Base-by-base conservation (phyloP, 371 early-diverging fungal genomes). In the Apophysomyces elegans region DNA sequence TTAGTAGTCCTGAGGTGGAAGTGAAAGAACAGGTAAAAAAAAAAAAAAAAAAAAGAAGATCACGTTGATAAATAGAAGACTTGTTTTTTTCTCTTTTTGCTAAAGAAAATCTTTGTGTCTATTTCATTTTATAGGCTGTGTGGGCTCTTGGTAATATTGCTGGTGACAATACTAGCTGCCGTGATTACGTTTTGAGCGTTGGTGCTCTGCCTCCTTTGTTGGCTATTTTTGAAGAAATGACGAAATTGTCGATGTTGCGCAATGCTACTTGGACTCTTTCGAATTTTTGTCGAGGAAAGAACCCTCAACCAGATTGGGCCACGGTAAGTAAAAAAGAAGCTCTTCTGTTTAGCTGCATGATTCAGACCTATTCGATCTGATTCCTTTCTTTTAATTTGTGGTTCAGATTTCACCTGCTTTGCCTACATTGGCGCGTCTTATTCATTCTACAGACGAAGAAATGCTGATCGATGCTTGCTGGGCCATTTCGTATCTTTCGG, bases 81-180 rank as follows among this genome's bases (percentile, higher is more conserved):
- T 1, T 7, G 39, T 32, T 13, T 39, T 50, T 7, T 7, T 21
- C 21, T 32, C 37, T 11, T 8, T 61, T 35, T 38, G 14, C 54
- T 50, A 26, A 47, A 13, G 32, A 2, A 1, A 26, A 2, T 3
- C 32, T 26, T 26, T 26, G 2, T n/a, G 7, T 47, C 7, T n/a
- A 50, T 18, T 21, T n/a, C 54, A 47, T 16, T 44, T 26, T 7
- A 14, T 67, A 93, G 90, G 96, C 97, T 62, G 98, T 99, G 47
- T 99, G 99, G 99, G 99, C 99, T 16, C 86, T 99, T 50, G 99
- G 99, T 71, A 99, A 99, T 86, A 99, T 99, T 86, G 98, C 99
- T 44, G 99, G 99, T 66, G 99, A 99, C 86, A 93, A 93, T 75
- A 93, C 99, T 62, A 75, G 79, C 14, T 96, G 95, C 79, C 93